A percentile compares a stretch with the other conserved stretches of the same genome.
Evolutionary conservation across 2,329 filamentous ascomycete species (phyloP).

Genomic region (Diaporthe ampelina): DNA sequence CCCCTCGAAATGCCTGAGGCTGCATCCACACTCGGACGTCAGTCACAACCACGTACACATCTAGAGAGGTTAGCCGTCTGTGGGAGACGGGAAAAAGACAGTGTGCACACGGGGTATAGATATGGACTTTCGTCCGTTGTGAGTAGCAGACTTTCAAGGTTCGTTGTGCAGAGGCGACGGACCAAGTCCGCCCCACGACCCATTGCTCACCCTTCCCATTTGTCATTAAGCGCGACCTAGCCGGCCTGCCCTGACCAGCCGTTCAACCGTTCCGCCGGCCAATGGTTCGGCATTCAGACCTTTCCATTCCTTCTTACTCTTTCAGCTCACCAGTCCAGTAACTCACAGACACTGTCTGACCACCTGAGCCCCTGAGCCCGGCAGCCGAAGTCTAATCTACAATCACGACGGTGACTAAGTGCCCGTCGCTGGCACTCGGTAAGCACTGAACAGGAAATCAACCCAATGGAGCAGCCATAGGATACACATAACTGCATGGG

Average conservation of each 20-base stretch:
- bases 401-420: background rate
- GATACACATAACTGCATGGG: background rate
- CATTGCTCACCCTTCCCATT: slow-evolving; percentile 5
- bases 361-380: background rate
- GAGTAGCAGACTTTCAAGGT: background rate
- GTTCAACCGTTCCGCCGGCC: slow-evolving; percentile 11
- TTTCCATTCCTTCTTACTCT: background rate
- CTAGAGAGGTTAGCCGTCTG: too few relatives aligned
- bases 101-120: too few relatives aligned
- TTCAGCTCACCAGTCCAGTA: slow-evolving; percentile 35
- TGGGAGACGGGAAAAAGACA: too few relatives aligned
- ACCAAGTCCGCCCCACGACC: too few relatives aligned
- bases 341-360: slow-evolving; percentile 4
- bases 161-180: background rate
- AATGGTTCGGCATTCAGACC: background rate
- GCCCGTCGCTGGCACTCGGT: background rate
- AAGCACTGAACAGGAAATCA: background rate
- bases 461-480: background rate
- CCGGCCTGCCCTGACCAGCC: slow-evolving; percentile 20
- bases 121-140: background rate
- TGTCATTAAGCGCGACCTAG: slow-evolving; percentile 24
- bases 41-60: background rate
- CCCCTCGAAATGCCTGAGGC: background rate
- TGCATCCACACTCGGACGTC: background rate
- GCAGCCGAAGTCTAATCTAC: background rate